phyloP scores from a whole-genome alignment of 2,329 filamentous ascomycete genomes.

The Colletotrichum liriopes region DNA sequence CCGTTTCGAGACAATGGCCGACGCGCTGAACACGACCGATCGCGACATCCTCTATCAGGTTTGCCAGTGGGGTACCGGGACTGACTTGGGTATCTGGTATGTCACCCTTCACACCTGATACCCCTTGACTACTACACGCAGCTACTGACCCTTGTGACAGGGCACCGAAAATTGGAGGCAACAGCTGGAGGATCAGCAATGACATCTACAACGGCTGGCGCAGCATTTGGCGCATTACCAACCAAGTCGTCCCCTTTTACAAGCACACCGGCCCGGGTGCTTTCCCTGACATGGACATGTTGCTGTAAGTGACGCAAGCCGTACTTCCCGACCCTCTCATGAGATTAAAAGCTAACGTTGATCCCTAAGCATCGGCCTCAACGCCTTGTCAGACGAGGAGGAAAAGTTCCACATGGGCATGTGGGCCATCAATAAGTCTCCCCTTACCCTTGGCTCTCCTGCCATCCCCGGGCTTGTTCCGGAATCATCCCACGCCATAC shows the following conservation, averaged over 20 bases:
- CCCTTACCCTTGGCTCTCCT: slow-evolving; percentile 63
- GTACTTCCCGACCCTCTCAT: too few relatives aligned
- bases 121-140: background rate
- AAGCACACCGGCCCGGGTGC: slow-evolving; percentile 61
- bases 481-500: slow-evolving; percentile 57
- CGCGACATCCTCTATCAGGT: slow-evolving; percentile 64
- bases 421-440: slow-evolving; percentile 68
- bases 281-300: slow-evolving; percentile 69
- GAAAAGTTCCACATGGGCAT: slow-evolving; percentile 68
- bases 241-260: slow-evolving; percentile 65
- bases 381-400: slow-evolving; percentile 60
- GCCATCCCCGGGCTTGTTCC: slow-evolving; percentile 57
- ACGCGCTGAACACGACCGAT: slow-evolving; percentile 56
- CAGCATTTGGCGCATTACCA: slow-evolving; percentile 66
- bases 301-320: slow-evolving; percentile 54
- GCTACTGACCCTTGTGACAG: slow-evolving; percentile 15
- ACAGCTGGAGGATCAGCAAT: slow-evolving; percentile 68
- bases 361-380: slow-evolving; percentile 60
- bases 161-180: slow-evolving; percentile 49
- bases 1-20: slow-evolving; percentile 64
- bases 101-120: background rate
- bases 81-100: slow-evolving; percentile 63
- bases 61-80: slow-evolving; percentile 68
- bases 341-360: background rate
- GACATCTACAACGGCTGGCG: slow-evolving; percentile 68